These are phyloP conservation scores for Fagopyrum tataricum DNA, from an alignment of 148 eudicot species.

Conservation along the genomic window DNA sequence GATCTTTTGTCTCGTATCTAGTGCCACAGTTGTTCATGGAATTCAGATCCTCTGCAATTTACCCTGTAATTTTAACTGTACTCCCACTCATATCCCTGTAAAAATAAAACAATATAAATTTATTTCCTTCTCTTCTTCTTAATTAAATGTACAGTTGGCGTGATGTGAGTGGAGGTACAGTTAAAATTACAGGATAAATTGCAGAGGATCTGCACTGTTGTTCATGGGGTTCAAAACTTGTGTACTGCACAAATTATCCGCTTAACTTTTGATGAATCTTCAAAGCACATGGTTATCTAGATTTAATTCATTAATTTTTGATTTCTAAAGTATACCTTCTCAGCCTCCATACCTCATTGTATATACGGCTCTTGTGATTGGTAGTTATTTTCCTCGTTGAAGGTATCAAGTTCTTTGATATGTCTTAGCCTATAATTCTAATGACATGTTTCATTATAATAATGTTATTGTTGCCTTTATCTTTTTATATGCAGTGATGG, in stretches of 20 bases:
- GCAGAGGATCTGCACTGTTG: too few relatives aligned
- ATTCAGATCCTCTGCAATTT: too few relatives aligned
- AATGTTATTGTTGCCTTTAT: too few relatives aligned
- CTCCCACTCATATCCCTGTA: too few relatives aligned
- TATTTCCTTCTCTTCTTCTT: too few relatives aligned
- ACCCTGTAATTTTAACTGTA: too few relatives aligned
- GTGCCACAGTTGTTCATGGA: constrained; percentile 96
- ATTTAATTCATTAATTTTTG: not conserved
- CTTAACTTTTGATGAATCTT: not conserved
- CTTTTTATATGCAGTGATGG: too few relatives aligned
- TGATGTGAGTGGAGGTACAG: too few relatives aligned
- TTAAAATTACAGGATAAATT: too few relatives aligned
- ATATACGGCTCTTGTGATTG: constrained; percentile 90
- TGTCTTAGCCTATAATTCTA: not conserved
- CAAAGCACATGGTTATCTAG: constrained; percentile 13
- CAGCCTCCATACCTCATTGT: constrained; percentile 75
- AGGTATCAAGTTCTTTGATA: constrained; percentile 37
- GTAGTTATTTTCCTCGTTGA: constrained; percentile 87
- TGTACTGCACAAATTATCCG: constrained; percentile 69
- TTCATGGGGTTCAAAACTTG: constrained; percentile 81
- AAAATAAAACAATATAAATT: too few relatives aligned
- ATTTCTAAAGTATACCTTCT: constrained; percentile 15
- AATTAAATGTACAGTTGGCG: too few relatives aligned
- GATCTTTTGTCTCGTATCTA: constrained; percentile 93
- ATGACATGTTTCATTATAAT: too few relatives aligned